A percentile compares a stretch with the other conserved stretches of the same genome.
Evolutionary conservation across 495 filamentous ascomycete genomes (phyloP).

Genomic region (Penicillium ucsense): DNA sequence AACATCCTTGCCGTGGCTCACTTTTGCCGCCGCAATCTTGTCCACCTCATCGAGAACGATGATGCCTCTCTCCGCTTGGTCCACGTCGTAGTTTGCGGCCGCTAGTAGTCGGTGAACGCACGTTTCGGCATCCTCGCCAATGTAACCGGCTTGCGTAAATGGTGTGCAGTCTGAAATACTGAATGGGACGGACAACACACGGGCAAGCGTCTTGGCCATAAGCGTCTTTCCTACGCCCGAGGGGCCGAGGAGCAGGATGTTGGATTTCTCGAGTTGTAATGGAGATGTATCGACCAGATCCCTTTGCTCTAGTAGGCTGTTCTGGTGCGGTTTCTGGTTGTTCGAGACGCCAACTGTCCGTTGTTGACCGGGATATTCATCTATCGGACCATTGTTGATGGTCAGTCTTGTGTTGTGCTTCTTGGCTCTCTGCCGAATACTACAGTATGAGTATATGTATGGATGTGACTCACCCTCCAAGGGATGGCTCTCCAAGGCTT

Average conservation of each 20-base stretch:
- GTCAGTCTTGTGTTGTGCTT: no score
- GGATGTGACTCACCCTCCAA: constrained; percentile 42
- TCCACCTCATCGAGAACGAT: constrained; percentile 95
- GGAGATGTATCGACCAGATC: constrained; percentile 46
- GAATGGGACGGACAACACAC: constrained; percentile 83
- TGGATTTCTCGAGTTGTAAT: constrained; percentile 88
- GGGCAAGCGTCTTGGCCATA: constrained; percentile 76
- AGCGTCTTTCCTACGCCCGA: constrained; percentile 96
- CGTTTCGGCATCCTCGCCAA: constrained; percentile 90
- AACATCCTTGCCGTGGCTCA: constrained; percentile 69
- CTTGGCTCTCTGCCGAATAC: no score
- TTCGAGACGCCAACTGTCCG: constrained; percentile 39
- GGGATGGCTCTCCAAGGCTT: constrained; percentile 37
- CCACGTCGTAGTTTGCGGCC: constrained; percentile 82
- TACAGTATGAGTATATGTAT: no score
- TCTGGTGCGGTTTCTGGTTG: constrained; percentile 16
- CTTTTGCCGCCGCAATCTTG: constrained; percentile 75
- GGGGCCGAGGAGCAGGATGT: constrained; percentile 84
- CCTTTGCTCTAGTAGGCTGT: constrained; percentile 18
- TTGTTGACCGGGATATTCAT: constrained; percentile 71
- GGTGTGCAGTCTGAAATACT: constrained; percentile 96
- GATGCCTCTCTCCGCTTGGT: constrained; percentile 80
- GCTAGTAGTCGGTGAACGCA: constrained; percentile 84
- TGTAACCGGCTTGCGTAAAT: constrained; percentile 95
- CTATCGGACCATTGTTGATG: constrained; percentile 26